Percentiles rank a stretch among this genome's conserved stretches.
Evolutionary conservation across 2,329 filamentous ascomycete genomes (phyloP).

Genomic region (Penicillium brevicompactum): DNA sequence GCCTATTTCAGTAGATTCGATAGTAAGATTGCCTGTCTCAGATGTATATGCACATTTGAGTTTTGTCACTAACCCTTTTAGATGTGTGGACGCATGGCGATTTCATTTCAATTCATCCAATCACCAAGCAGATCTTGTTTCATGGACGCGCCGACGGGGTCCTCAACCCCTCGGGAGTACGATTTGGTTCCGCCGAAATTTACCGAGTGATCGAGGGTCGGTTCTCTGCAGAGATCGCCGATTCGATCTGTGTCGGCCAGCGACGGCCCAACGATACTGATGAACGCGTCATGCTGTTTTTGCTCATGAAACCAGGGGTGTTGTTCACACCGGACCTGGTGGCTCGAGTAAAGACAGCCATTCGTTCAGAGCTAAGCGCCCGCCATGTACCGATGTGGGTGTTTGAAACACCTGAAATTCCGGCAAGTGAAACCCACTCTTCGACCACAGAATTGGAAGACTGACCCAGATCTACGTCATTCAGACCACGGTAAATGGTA

Average conservation of each 20-base stretch:
- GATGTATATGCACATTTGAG: neutral
- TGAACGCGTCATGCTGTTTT: slow-evolving; percentile 62
- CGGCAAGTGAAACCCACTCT: slow-evolving; percentile 55
- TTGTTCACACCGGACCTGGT: slow-evolving; percentile 43
- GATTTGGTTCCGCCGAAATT: slow-evolving; percentile 79
- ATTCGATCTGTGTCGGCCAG: slow-evolving; percentile 78
- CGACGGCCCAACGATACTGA: slow-evolving; percentile 61
- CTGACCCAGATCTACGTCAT: slow-evolving; percentile 49
- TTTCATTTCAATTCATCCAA: slow-evolving; percentile 71
- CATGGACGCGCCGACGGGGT: slow-evolving; percentile 65
- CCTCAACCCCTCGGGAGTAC: slow-evolving; percentile 74
- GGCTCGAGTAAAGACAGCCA: slow-evolving; percentile 61
- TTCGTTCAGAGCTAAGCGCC: slow-evolving; percentile 67
- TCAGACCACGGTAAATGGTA: slow-evolving; percentile 77
- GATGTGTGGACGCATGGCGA: slow-evolving; percentile 82
- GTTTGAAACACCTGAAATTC: slow-evolving; percentile 79
- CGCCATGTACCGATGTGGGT: slow-evolving; percentile 78
- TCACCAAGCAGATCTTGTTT: slow-evolving; percentile 56
- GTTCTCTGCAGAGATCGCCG: slow-evolving; percentile 57
- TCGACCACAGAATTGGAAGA: slow-evolving; percentile 29
- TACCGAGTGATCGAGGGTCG: slow-evolving; percentile 65
- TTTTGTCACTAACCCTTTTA: slow-evolving; percentile 4
- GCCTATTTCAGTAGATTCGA: slow-evolving; percentile 29
- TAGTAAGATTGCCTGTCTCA: slow-evolving; percentile 5
- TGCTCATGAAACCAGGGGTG: slow-evolving; percentile 54